A percentile compares a stretch with the other conserved stretches of the same genome.
These are phyloP conservation scores for Tulasnella calospora DNA, from an alignment of 768 basidiomycete species.

Conservation along the genomic window DNA sequence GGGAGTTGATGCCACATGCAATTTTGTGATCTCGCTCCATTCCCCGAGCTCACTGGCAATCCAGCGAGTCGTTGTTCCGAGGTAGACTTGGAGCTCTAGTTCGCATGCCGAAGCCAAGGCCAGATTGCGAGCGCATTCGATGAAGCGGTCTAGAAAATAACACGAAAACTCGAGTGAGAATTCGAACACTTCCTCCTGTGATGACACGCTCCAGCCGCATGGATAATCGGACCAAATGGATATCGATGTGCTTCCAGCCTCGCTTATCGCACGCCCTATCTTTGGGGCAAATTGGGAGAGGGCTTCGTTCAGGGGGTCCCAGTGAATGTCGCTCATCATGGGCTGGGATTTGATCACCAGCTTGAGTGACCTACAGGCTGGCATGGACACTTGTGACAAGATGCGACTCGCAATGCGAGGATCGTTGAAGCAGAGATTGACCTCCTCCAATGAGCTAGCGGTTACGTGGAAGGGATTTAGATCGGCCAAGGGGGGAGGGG, in stretches of 20 bases:
- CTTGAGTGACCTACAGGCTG: constrained; percentile 43
- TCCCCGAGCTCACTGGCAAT: background rate
- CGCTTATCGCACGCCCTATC: background rate
- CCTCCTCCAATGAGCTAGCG: background rate
- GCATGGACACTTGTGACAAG: constrained; percentile 30
- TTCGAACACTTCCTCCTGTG: background rate
- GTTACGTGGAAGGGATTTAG: background rate
- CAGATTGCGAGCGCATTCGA: background rate
- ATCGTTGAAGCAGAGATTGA: background rate
- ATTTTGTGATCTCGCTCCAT: background rate
- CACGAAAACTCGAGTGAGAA: background rate
- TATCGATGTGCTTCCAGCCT: background rate
- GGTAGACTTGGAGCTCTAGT: background rate
- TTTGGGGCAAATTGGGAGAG: background rate
- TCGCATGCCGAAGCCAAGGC: background rate
- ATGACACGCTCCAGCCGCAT: background rate
- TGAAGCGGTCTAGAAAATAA: background rate
- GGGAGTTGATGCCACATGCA: background rate
- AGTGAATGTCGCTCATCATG: background rate
- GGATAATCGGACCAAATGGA: background rate
- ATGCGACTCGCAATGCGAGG: background rate
- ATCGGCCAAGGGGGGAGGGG: background rate
- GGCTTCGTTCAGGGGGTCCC: background rate
- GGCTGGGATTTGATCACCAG: background rate
- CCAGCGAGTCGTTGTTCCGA: background rate